phyloP scores from a whole-genome alignment of 1,284 basidiomycete genomes.

The Puccinia horiana region DNA sequence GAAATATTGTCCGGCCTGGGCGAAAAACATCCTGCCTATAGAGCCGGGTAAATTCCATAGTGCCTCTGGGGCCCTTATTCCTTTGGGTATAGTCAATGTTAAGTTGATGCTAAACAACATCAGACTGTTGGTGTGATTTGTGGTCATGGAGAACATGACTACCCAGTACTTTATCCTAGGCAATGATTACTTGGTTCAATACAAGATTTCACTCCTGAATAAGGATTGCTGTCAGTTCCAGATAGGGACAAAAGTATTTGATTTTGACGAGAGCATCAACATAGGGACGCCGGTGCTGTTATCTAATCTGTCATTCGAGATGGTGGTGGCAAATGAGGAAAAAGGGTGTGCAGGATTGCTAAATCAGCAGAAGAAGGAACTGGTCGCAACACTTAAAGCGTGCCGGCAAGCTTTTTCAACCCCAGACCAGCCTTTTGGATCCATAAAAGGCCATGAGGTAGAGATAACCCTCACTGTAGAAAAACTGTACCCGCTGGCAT shows the following conservation, averaged over 20 bases:
- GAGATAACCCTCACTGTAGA: neutral
- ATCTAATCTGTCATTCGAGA: too few species aligned
- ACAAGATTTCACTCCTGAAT: neutral
- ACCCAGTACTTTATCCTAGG: neutral
- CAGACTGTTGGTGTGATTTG: neutral
- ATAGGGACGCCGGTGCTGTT: neutral
- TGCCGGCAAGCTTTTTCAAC: neutral
- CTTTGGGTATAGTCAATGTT: neutral
- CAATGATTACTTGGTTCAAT: neutral
- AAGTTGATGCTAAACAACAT: neutral
- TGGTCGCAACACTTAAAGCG: too few species aligned
- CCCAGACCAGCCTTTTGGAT: neutral
- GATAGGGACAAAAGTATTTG: neutral
- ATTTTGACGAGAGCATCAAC: neutral
- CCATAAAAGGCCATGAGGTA: neutral
- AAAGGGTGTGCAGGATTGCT: too few species aligned
- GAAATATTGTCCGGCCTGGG: neutral
- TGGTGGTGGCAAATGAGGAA: too few species aligned
- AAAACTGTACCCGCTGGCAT: neutral
- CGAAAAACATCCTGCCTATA: neutral
- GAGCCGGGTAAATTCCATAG: neutral
- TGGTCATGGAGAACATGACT: neutral
- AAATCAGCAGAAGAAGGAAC: too few species aligned
- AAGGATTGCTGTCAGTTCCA: neutral
- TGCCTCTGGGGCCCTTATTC: neutral